These are phyloP conservation scores for Cornus kousa DNA, from an alignment of 148 eudicot species.

Conservation along the genomic window DNA sequence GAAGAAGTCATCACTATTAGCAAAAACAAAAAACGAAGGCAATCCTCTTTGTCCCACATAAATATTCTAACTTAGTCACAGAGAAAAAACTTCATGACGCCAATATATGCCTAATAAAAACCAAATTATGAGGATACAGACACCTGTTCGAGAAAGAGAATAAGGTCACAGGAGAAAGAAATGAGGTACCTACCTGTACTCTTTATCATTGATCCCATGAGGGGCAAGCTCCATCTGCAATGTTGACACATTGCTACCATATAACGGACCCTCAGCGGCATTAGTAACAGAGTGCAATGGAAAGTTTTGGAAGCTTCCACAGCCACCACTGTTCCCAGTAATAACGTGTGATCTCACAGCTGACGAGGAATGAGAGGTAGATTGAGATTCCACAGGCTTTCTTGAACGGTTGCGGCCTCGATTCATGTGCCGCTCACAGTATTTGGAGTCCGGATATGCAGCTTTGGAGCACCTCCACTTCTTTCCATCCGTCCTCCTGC, in stretches of 20 bases:
- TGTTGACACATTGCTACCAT: slow-evolving; percentile 31
- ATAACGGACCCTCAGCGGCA: slow-evolving; percentile 25
- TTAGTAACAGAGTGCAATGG: slow-evolving; percentile 29
- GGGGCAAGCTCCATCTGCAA: slow-evolving; percentile 38
- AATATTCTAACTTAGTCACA: background rate
- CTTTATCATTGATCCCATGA: slow-evolving; percentile 37
- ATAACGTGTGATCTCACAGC: slow-evolving; percentile 32
- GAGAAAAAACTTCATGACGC: background rate
- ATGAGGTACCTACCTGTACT: slow-evolving; percentile 45
- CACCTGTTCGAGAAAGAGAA: background rate
- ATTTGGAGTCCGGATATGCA: slow-evolving; percentile 56
- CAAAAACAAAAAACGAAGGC: background rate
- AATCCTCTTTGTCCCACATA: background rate
- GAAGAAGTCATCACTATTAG: too few species aligned
- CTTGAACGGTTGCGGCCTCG: slow-evolving; percentile 68
- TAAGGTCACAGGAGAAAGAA: background rate
- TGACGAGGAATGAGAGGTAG: slow-evolving; percentile 41
- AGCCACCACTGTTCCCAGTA: slow-evolving; percentile 31
- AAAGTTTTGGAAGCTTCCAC: slow-evolving; percentile 33
- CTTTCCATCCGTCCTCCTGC: slow-evolving; percentile 55
- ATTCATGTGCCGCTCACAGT: slow-evolving; percentile 64
- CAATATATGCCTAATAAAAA: background rate
- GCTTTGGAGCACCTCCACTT: slow-evolving; percentile 61
- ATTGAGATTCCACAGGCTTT: slow-evolving; percentile 66
- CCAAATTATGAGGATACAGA: background rate